These are phyloP conservation scores for Rasamsonia emersonii DNA, from an alignment of 2,329 filamentous ascomycete genomes.

Conservation along the genomic window DNA sequence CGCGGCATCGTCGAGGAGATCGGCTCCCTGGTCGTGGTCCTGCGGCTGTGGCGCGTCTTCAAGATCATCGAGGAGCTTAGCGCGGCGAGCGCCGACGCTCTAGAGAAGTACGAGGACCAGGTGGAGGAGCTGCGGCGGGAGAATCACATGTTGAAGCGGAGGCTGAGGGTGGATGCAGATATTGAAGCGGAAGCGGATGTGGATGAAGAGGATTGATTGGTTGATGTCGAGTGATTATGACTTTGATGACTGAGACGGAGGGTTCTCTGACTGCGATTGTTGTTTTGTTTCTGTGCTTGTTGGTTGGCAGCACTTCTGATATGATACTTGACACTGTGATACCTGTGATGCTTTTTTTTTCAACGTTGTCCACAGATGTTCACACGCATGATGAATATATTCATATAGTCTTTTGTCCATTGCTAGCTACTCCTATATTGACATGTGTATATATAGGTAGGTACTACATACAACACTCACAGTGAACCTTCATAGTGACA, in stretches of 20 bases:
- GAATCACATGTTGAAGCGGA: slow-evolving; percentile 7
- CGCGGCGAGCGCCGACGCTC: slow-evolving; percentile 53
- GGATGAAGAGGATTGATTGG: slow-evolving; percentile 5
- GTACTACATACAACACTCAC: too few relatives aligned
- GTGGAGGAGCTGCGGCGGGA: slow-evolving; percentile 34
- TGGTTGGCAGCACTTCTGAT: too few relatives aligned
- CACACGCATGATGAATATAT: too few relatives aligned
- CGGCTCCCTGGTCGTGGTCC: slow-evolving; percentile 53
- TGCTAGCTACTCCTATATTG: too few relatives aligned
- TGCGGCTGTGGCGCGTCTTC: slow-evolving; percentile 60
- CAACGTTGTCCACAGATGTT: too few relatives aligned
- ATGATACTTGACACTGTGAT: too few relatives aligned
- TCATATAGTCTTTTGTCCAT: too few relatives aligned
- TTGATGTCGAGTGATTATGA: slow-evolving; percentile 7
- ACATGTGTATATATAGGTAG: too few relatives aligned
- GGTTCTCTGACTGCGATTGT: not conserved
- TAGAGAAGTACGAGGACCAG: slow-evolving; percentile 48
- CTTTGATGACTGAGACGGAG: slow-evolving; percentile 1
- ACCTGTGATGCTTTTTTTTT: too few relatives aligned
- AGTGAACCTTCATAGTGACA: too few relatives aligned
- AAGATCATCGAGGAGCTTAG: slow-evolving; percentile 63
- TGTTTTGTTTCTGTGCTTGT: too few relatives aligned
- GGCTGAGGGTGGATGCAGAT: slow-evolving; percentile 5
- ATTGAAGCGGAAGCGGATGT: slow-evolving; percentile 6
- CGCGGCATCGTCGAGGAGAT: slow-evolving; percentile 38